Evolutionary conservation across 495 filamentous ascomycete species (phyloP).

Genomic region (Trichoderma erinaceum): DNA sequence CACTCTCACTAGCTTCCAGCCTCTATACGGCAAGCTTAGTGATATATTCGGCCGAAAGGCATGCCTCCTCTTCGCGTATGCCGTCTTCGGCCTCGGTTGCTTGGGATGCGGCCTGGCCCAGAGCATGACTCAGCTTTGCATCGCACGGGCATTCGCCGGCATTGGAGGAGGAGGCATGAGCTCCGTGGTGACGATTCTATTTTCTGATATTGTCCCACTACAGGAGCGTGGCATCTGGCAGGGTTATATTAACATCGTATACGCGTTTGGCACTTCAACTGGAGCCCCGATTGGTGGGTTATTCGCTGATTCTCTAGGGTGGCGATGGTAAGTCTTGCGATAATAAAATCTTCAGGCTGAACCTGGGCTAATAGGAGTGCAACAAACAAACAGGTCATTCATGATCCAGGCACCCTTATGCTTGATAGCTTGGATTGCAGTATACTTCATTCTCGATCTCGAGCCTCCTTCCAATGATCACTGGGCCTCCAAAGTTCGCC

Average conservation of each 20-base stretch:
- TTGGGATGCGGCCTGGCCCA: slow-evolving; percentile 65
- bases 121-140: slow-evolving; percentile 64
- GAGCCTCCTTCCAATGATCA: slow-evolving; percentile 46
- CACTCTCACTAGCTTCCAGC: slow-evolving; percentile 73
- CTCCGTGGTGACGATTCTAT: slow-evolving; percentile 67
- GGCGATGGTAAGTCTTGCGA: slow-evolving; percentile 63
- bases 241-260: slow-evolving; percentile 77
- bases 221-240: slow-evolving; percentile 77
- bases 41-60: slow-evolving; percentile 82
- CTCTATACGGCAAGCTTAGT: slow-evolving; percentile 67
- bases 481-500: slow-evolving; percentile 48
- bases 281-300: slow-evolving; percentile 76
- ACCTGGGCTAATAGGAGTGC: not conserved
- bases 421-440: slow-evolving; percentile 57
- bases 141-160: slow-evolving; percentile 55
- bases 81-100: slow-evolving; percentile 67
- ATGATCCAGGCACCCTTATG: slow-evolving; percentile 65
- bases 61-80: slow-evolving; percentile 66
- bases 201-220: slow-evolving; percentile 72
- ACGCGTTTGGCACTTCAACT: slow-evolving; percentile 58
- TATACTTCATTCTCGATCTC: slow-evolving; percentile 56
- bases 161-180: slow-evolving; percentile 86
- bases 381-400: slow-evolving; percentile 52
- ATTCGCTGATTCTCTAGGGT: slow-evolving; percentile 68
- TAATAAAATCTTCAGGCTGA: not conserved